Evolutionary conservation across 371 early-diverging fungal genomes (phyloP).

Genomic region (Scutellospora calospora): DNA sequence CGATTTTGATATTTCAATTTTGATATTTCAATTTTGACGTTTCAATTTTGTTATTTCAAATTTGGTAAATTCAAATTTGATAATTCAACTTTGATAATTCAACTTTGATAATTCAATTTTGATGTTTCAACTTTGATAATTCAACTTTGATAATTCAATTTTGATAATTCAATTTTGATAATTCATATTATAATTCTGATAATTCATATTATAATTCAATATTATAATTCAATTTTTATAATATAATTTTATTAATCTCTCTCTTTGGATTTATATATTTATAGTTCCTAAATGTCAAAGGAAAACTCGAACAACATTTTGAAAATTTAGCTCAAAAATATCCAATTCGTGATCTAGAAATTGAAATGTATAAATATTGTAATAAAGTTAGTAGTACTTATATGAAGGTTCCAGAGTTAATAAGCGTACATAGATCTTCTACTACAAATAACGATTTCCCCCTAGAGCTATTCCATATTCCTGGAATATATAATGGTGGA

Average conservation of each 20-base stretch:
- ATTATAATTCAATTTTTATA: not conserved
- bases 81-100: too few species aligned
- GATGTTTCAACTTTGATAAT: too few species aligned
- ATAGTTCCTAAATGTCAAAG: conserved; percentile 25
- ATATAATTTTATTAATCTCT: not conserved
- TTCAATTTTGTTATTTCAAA: too few species aligned
- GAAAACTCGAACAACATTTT: conserved; percentile 27
- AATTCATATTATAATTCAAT: too few species aligned
- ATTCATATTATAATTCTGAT: too few species aligned
- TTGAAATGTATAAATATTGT: conserved; percentile 18
- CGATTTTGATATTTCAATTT: too few species aligned
- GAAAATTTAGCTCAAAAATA: conserved; percentile 21
- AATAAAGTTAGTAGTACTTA: not conserved
- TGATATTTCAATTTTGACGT: too few species aligned
- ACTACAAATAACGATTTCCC: not conserved
- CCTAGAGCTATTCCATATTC: not conserved
- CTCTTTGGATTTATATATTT: not conserved
- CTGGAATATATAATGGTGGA: conserved; percentile 24
- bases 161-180: too few species aligned
- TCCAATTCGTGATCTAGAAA: conserved; percentile 4
- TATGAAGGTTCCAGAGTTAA: not conserved
- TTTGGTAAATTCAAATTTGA: too few species aligned
- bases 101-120: too few species aligned
- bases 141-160: too few species aligned
- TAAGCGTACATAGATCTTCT: not conserved